Percentiles rank a stretch among this genome's conserved stretches.
Evolutionary conservation across 768 basidiomycete species (phyloP).

Genomic region (Candolleomyces aberdarensis): DNA sequence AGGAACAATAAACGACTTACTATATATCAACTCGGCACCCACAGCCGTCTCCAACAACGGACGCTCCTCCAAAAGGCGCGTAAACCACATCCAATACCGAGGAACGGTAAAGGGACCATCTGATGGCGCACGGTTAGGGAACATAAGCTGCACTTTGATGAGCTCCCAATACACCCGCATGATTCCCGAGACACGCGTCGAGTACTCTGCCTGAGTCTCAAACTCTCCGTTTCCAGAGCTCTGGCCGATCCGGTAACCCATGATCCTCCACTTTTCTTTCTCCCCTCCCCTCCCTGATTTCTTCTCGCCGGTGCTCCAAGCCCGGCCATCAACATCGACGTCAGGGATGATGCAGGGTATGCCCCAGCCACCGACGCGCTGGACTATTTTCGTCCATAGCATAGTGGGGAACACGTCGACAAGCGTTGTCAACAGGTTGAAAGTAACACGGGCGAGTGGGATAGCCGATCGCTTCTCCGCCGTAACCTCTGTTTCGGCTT

Average conservation of each 20-base stretch:
- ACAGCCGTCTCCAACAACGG: constrained; percentile 53
- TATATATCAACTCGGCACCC: constrained; percentile 65
- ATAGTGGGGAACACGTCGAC: constrained; percentile 58
- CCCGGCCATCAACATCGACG: constrained; percentile 45
- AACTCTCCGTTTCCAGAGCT: constrained; percentile 43
- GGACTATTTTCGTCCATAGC: constrained; percentile 82
- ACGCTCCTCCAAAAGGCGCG: constrained; percentile 54
- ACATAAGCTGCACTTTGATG: constrained; percentile 33
- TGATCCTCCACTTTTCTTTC: constrained; percentile 42
- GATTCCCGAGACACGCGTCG: constrained; percentile 67
- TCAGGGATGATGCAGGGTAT: constrained; percentile 64
- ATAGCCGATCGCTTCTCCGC: constrained; percentile 83
- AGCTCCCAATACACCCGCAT: constrained; percentile 87
- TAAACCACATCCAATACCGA: constrained; percentile 71
- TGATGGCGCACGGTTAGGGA: background rate
- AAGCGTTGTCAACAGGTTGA: constrained; percentile 59
- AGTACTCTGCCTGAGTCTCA: constrained; percentile 46
- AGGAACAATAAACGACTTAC: constrained; percentile 36
- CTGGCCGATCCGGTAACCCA: constrained; percentile 50
- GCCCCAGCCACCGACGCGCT: constrained; percentile 87
- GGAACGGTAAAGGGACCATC: constrained; percentile 22
- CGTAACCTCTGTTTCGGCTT: constrained; percentile 91
- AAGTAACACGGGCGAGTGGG: constrained; percentile 76
- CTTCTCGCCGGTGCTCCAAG: constrained; percentile 33
- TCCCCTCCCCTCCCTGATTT: constrained; percentile 14